Evolutionary conservation across 305 asterid species (phyloP).

Genomic region (Fraxinus baroniana): DNA sequence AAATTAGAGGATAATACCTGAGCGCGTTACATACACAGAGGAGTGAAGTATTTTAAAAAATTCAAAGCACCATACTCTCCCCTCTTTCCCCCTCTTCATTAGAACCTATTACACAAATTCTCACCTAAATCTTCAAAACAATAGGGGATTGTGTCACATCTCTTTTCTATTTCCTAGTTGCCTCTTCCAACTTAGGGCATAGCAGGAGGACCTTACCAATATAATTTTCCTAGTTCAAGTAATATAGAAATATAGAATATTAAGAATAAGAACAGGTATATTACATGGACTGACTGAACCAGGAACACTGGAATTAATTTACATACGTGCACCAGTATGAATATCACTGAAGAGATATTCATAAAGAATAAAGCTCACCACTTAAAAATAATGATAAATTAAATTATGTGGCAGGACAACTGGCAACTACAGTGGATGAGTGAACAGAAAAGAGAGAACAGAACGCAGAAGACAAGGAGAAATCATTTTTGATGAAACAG

Average conservation of each 20-base stretch:
- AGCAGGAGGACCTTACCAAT: not conserved
- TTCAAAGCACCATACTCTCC: not conserved
- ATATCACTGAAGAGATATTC: not conserved
- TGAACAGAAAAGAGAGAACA: not conserved
- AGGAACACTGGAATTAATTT: not conserved
- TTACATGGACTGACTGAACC: not conserved
- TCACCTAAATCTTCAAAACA: not conserved
- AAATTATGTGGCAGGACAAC: not conserved
- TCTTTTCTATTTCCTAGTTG: not conserved
- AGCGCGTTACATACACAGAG: not conserved
- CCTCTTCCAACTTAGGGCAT: not conserved
- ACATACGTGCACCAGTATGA: not conserved
- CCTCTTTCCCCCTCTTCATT: not conserved
- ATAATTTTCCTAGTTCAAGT: not conserved
- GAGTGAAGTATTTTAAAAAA: not conserved
- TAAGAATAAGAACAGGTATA: not conserved
- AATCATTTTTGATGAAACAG: not conserved
- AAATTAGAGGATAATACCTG: not conserved
- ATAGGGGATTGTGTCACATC: not conserved
- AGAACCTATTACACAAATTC: not conserved
- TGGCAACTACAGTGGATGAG: not conserved
- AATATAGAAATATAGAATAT: not conserved
- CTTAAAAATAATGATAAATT: not conserved
- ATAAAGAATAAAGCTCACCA: not conserved
- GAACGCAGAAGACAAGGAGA: not conserved